These are phyloP conservation scores for Yamadazyma epiphylla DNA, from an alignment of 1,139 yeast species.

Conservation along the genomic window DNA sequence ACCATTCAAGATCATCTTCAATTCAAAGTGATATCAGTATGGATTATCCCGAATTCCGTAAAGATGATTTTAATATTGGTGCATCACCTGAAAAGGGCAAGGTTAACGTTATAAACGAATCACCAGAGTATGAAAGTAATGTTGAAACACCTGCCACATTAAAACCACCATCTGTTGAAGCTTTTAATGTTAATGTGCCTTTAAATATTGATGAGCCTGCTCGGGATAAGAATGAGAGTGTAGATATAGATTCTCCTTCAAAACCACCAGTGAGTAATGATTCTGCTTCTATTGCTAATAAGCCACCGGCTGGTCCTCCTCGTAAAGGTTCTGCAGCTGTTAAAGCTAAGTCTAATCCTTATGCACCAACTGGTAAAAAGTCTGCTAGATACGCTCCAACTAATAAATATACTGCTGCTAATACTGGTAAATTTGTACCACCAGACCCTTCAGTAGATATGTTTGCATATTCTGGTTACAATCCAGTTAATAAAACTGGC, in stretches of 20 bases:
- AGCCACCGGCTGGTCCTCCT: slow-evolving; percentile 11
- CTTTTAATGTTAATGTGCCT: slow-evolving; percentile 3
- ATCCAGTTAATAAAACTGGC: slow-evolving; percentile 3
- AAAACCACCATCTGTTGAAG: slow-evolving; percentile 3
- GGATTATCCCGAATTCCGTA: slow-evolving; percentile 28
- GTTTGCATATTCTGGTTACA: slow-evolving; percentile 27
- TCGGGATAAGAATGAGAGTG: not conserved
- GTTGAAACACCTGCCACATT: slow-evolving; percentile 1
- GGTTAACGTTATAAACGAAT: slow-evolving; percentile 12
- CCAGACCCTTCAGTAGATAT: too few species aligned
- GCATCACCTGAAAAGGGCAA: slow-evolving; percentile 1
- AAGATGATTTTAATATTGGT: slow-evolving; percentile 8
- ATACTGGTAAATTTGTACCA: slow-evolving; percentile 5
- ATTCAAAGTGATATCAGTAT: slow-evolving; percentile 31
- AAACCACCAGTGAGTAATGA: slow-evolving; percentile 8
- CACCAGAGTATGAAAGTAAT: slow-evolving; percentile 10
- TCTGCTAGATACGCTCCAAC: slow-evolving; percentile 9
- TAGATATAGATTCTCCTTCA: slow-evolving; percentile 3
- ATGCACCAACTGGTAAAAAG: slow-evolving; percentile 29
- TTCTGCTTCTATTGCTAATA: too few species aligned
- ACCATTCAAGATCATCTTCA: slow-evolving; percentile 24
- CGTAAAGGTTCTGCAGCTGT: slow-evolving; percentile 10
- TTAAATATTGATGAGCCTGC: too few species aligned
- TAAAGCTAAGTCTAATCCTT: slow-evolving; percentile 28
- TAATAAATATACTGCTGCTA: slow-evolving; percentile 13